phyloP scores from a whole-genome alignment of 176 grass and related monocot species.

The Carex littledalei region DNA sequence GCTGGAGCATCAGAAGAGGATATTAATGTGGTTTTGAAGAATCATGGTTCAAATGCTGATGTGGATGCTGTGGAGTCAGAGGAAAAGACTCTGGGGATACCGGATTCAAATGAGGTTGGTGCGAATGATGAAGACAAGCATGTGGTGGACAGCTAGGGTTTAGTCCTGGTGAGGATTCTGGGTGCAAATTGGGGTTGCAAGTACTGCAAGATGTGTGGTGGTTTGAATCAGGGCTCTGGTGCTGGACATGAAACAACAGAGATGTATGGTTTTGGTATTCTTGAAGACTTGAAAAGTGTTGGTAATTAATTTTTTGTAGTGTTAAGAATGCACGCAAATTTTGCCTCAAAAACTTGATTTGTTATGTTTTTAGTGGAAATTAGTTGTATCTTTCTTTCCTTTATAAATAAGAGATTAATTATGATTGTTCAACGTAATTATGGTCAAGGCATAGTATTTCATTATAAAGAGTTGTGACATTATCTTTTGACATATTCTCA shows the following conservation, averaged over 20 bases:
- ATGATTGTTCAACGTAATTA: neutral
- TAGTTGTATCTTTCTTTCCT: conserved; percentile 2
- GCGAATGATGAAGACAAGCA: conserved; percentile 46
- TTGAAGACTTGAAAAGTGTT: neutral
- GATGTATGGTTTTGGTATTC: neutral
- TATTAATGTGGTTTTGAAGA: conserved; percentile 78
- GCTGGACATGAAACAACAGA: neutral
- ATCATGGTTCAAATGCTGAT: conserved; percentile 68
- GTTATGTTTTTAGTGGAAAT: neutral
- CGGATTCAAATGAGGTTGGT: conserved; percentile 29
- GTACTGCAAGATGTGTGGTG: conserved; percentile 14
- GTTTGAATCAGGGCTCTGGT: neutral
- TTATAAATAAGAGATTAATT: neutral
- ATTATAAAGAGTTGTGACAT: neutral
- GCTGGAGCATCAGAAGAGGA: conserved; percentile 94
- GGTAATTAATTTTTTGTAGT: neutral
- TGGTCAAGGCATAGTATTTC: neutral
- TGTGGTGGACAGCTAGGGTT: conserved; percentile 54
- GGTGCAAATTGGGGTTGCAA: conserved; percentile 15
- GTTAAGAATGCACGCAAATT: neutral
- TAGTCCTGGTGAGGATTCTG: conserved; percentile 19
- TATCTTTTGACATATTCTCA: neutral
- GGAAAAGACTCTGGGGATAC: conserved; percentile 45
- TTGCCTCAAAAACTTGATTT: neutral
- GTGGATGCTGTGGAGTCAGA: conserved; percentile 35